Conservation (phyloP, 2,329 filamentous ascomycete genomes). For the Fusarium equiseti region DNA sequence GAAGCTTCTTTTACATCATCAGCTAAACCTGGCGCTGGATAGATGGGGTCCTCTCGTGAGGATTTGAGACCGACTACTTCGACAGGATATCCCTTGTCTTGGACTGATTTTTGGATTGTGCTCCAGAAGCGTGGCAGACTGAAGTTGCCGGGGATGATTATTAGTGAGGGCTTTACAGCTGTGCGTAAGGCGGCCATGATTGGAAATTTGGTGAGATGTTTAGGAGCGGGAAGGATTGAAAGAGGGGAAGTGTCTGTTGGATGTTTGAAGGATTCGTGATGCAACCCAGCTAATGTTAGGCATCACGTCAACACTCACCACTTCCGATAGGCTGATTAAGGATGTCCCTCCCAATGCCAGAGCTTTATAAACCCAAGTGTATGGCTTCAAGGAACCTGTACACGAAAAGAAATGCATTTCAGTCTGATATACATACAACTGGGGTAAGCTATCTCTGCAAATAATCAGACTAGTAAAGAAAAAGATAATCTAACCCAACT, state of each 20-base stretch:
- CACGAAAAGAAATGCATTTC: too few relatives aligned
- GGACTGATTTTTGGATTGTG: not conserved
- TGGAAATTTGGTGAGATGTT: rapidly evolving
- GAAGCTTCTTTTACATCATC: slow-evolving; percentile 9
- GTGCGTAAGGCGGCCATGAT: not conserved
- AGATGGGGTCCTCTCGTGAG: not conserved
- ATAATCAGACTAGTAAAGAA: too few relatives aligned
- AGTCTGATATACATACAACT: too few relatives aligned
- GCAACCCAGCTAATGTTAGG: not conserved
- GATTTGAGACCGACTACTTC: slow-evolving; percentile 10
- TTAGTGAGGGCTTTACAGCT: not conserved
- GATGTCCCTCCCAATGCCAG: too few relatives aligned
- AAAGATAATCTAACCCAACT: too few relatives aligned
- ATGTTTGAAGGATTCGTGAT: not conserved
- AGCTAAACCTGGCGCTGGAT: slow-evolving; percentile 15
- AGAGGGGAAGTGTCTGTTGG: not conserved
- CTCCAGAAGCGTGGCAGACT: slow-evolving; percentile 18
- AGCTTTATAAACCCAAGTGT: too few relatives aligned
- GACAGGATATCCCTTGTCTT: not conserved
- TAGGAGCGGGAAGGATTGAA: rapidly evolving
- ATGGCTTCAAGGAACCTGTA: too few relatives aligned
- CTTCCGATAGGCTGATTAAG: rapidly evolving
- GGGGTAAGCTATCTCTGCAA: too few relatives aligned
- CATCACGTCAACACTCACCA: not conserved
- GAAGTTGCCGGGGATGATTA: slow-evolving; percentile 18